Base-by-base conservation (phyloP, 345 rosid species). In the Carallia brachiata region DNA sequence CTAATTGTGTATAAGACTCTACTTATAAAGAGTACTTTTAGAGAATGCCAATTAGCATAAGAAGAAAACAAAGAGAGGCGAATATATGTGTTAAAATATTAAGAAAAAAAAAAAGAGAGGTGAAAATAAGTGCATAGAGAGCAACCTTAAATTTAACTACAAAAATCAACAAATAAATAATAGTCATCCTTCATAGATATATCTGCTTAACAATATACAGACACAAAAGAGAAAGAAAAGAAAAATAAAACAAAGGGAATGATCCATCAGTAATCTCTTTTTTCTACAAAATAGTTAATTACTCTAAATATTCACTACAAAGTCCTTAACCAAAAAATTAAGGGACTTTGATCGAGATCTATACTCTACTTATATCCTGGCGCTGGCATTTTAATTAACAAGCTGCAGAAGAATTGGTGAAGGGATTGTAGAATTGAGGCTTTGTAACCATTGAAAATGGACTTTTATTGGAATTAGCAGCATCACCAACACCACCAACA, bases 381-480 rank as follows among this genome's bases (percentile, higher is more conserved):
- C 7, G 28, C 7, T 47, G 28, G 39, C 23, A 7, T 2, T 10
- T 62, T 63, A 63, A 71, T 82, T 77, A 91, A 87, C 96, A 91
- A 59, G 97, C 96, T 3, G 96, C 93, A 23, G 96, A 91, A 58
- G 96, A 92, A 76, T 83, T 89, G 75, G 86, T 73, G 74, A 89
- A 88, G 73, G 87, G 91, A 68, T 79, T 87, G 56, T 69, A 91
- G 80, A 89, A 86, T 64, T 87, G 92, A 57, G 89, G 77, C 65
- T 85, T 91, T 6, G 86, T 37, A 63, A 84, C 81, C 82, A 84
- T 66, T 1, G 90, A 86, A 39, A 85, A 87, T 1, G 90, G 75
- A 73, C 32, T 66, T 48, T 54, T 72, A 78, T 83, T 82, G 16
- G 85, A 16, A 23, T 23, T 23, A 36, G 74, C 61, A 63, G 67